Evolutionary conservation across 2,329 filamentous ascomycete species (phyloP).

Genomic region (Chaetomium strumarium): DNA sequence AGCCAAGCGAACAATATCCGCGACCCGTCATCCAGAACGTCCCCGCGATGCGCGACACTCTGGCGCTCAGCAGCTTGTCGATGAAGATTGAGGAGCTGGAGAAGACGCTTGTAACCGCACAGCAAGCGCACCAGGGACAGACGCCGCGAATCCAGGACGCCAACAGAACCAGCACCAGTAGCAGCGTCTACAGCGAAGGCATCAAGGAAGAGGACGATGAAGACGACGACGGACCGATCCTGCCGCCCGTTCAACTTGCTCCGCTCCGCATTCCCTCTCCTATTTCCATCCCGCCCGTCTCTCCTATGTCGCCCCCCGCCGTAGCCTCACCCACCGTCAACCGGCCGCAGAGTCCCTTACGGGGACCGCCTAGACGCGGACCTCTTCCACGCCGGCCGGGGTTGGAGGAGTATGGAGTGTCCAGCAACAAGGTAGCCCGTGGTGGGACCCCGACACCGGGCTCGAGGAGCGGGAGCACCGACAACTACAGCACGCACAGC

Average conservation of each 20-base stretch:
- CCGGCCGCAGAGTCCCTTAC: slow-evolving; percentile 18
- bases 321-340: background rate
- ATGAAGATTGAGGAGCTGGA: slow-evolving; percentile 42
- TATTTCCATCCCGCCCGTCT: background rate
- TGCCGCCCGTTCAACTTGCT: slow-evolving; percentile 20
- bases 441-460: slow-evolving; percentile 9
- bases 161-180: slow-evolving; percentile 18
- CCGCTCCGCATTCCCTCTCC: slow-evolving; percentile 16
- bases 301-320: background rate
- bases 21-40: slow-evolving; percentile 44
- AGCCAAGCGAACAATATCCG: slow-evolving; percentile 23
- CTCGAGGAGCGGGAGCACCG: slow-evolving; percentile 11
- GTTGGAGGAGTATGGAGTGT: slow-evolving; percentile 23
- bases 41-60: slow-evolving; percentile 45
- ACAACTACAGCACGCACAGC: slow-evolving; percentile 15
- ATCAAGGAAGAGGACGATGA: slow-evolving; percentile 12
- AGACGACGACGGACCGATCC: slow-evolving; percentile 20
- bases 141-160: background rate
- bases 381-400: slow-evolving; percentile 19
- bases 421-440: slow-evolving; percentile 11
- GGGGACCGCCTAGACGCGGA: slow-evolving; percentile 9
- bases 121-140: slow-evolving; percentile 18
- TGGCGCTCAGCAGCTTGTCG: slow-evolving; percentile 42
- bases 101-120: slow-evolving; percentile 28
- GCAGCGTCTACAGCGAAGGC: slow-evolving; percentile 23